Evolutionary conservation across 1,284 basidiomycete genomes (phyloP).

Genomic region (Irpex sp.): DNA sequence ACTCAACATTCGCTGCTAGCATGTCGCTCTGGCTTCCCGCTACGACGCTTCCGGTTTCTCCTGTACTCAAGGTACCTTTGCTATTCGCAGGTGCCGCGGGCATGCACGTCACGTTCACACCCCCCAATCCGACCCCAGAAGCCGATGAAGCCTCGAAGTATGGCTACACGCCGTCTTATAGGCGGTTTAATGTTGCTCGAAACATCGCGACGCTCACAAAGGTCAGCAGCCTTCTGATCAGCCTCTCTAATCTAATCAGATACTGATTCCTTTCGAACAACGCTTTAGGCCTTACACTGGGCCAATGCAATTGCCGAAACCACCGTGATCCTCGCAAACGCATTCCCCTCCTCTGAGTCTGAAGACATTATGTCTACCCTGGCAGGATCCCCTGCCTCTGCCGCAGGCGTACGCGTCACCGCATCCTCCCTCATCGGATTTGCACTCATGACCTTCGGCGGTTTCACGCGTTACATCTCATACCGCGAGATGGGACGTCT

Average conservation of each 20-base stretch:
- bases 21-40: neutral
- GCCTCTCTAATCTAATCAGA: neutral
- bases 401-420: neutral
- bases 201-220: neutral
- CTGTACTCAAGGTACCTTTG: slow-evolving; percentile 1
- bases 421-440: neutral
- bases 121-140: neutral
- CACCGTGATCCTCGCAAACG: neutral
- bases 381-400: neutral
- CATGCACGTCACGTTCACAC: slow-evolving; percentile 1
- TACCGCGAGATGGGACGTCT: slow-evolving; percentile 5
- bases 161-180: neutral
- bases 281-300: neutral
- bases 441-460: neutral
- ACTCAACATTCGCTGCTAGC: neutral
- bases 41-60: neutral
- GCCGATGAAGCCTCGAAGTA: neutral
- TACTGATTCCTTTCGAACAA: neutral
- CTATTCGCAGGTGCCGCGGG: neutral
- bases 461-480: neutral
- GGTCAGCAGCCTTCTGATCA: neutral
- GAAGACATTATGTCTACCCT: neutral
- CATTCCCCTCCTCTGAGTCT: neutral
- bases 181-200: neutral
- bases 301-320: neutral